These are phyloP conservation scores for Erucastrum elatum DNA, from an alignment of 345 rosid genomes.

Conservation along the genomic window DNA sequence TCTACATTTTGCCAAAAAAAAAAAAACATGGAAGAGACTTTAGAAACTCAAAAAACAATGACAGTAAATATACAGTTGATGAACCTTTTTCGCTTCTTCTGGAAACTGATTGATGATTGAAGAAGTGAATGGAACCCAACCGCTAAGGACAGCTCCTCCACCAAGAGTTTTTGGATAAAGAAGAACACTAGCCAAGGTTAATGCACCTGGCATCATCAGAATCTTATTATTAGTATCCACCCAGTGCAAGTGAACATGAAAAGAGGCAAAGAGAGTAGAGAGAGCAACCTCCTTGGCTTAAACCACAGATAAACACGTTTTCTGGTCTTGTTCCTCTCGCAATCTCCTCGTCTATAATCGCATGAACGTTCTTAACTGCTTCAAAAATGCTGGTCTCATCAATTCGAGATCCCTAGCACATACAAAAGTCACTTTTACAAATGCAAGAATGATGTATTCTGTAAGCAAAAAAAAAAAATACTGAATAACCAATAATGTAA, in stretches of 20 bases:
- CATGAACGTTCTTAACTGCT: conserved; percentile 73
- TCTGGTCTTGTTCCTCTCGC: conserved; percentile 61
- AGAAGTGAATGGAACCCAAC: conserved; percentile 83
- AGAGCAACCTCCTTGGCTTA: conserved; percentile 99
- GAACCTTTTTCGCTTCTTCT: conserved; percentile 65
- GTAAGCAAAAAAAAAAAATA: too few species aligned
- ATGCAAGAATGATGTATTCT: not conserved
- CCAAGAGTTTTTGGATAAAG: conserved; percentile 81
- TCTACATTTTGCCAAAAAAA: not conserved
- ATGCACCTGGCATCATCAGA: conserved; percentile 60
- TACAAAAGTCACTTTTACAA: not conserved
- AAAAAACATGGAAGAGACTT: not conserved
- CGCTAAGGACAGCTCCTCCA: conserved; percentile 80
- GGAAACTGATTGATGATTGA: conserved; percentile 51
- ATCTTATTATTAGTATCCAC: too few species aligned
- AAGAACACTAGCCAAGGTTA: conserved; percentile 76
- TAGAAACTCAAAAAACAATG: not conserved
- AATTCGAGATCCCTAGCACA: conserved; percentile 59
- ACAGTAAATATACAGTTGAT: not conserved
- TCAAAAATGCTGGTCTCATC: conserved; percentile 63
- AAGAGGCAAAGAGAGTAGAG: conserved; percentile 26
- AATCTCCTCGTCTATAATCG: conserved; percentile 73
- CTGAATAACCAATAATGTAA: too few species aligned
- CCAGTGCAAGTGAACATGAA: too few species aligned
- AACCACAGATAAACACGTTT: conserved; percentile 72